Percentiles rank a stretch among this genome's conserved stretches.
phyloP scores from a whole-genome alignment of 768 basidiomycete genomes.

The Rhizopogon sp. region DNA sequence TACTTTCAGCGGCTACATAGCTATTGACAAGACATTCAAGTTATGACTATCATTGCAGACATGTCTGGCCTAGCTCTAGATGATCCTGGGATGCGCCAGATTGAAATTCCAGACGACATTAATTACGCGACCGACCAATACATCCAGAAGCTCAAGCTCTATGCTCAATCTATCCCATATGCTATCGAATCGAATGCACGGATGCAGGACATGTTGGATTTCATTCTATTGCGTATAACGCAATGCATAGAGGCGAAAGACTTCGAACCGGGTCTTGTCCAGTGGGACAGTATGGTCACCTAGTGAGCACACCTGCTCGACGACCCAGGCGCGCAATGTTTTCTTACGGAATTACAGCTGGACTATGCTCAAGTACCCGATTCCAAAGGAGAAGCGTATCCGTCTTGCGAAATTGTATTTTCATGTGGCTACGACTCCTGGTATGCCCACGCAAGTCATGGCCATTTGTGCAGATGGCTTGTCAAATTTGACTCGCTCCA shows the following conservation, averaged over 20 bases:
- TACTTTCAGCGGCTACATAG: not conserved
- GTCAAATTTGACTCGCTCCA: slow-evolving; percentile 53
- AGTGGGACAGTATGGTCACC: slow-evolving; percentile 75
- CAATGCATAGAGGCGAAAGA: slow-evolving; percentile 79
- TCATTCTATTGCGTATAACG: slow-evolving; percentile 59
- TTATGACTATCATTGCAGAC: slow-evolving; percentile 39
- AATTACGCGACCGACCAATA: slow-evolving; percentile 35
- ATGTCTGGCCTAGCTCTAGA: slow-evolving; percentile 40
- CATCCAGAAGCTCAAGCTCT: slow-evolving; percentile 55
- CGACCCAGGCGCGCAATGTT: slow-evolving; percentile 4
- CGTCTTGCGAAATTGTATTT: slow-evolving; percentile 75
- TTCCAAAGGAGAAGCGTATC: slow-evolving; percentile 75
- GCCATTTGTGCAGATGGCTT: slow-evolving; percentile 64
- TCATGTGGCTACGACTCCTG: slow-evolving; percentile 68
- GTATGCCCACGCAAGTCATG: slow-evolving; percentile 66
- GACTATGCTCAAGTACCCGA: slow-evolving; percentile 80
- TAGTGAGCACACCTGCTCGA: slow-evolving; percentile 44
- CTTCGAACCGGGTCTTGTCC: slow-evolving; percentile 73
- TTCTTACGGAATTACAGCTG: slow-evolving; percentile 44
- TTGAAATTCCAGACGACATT: slow-evolving; percentile 27
- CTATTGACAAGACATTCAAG: not conserved
- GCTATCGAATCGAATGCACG: slow-evolving; percentile 69
- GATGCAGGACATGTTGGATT: slow-evolving; percentile 73
- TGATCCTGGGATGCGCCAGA: slow-evolving; percentile 21
- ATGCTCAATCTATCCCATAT: slow-evolving; percentile 69